phyloP scores from a whole-genome alignment of 176 grass and related monocot genomes.

The Rhynchospora pubera region DNA sequence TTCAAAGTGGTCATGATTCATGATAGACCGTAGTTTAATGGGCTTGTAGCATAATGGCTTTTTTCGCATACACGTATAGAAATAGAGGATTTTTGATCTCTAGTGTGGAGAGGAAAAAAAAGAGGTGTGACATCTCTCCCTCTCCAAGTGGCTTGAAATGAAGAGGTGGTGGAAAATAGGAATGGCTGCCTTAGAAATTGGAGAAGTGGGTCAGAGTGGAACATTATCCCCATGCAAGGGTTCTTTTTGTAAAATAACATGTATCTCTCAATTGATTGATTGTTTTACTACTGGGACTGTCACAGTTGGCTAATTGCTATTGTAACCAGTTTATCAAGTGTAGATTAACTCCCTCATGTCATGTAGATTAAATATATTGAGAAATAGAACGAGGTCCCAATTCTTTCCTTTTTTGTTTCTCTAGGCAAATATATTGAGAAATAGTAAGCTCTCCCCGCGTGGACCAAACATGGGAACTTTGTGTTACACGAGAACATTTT shows the following conservation, averaged over 20 bases:
- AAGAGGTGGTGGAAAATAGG: background rate
- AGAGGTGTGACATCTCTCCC: background rate
- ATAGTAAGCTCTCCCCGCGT: background rate
- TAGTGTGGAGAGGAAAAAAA: background rate
- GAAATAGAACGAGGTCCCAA: background rate
- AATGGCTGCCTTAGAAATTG: constrained; percentile 6
- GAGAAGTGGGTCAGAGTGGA: background rate
- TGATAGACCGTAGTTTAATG: constrained; percentile 33
- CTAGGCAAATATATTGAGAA: background rate
- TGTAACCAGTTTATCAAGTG: background rate
- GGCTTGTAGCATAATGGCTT: background rate
- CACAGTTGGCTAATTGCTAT: constrained; percentile 6
- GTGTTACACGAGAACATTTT: background rate
- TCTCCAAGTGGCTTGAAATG: constrained; percentile 7
- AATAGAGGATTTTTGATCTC: constrained; percentile 21
- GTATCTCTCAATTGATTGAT: constrained; percentile 18
- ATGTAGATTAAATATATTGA: background rate
- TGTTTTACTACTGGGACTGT: background rate
- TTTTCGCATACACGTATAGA: constrained; percentile 14
- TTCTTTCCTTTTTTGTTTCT: background rate
- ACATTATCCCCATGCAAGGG: background rate
- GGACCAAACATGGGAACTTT: background rate
- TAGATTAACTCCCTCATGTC: background rate
- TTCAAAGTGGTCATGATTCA: constrained; percentile 82
- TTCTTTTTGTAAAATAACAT: constrained; percentile 28